Base-by-base conservation (phyloP, 148 eudicot genomes). In the Rhododendron simsii region DNA sequence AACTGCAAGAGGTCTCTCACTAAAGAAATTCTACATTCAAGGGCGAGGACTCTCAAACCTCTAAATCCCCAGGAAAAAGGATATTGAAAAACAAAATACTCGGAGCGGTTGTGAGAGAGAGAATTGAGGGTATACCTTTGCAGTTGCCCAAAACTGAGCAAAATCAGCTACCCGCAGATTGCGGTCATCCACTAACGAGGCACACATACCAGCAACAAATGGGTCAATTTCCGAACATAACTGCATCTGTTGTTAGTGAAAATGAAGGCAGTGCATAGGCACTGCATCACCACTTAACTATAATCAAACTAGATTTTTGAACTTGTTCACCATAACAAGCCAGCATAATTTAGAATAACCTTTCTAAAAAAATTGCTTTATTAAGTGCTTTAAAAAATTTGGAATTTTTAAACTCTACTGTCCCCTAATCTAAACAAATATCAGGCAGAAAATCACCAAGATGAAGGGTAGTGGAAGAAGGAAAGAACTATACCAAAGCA, bases 151-250 rank as follows among this genome's bases (percentile, higher is more conserved):
- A 97, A 97, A 97, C 92, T 97, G 99, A 97, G 98, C 96, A 97
- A 95, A 97, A 91, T 97, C 99, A 94, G 99, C 99, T 92, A 97
- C 98, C 99, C 99, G 99, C 99, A 97, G 99, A 97, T 97, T 97
- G 99, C 99, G 99, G 99, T 97, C 99, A 97, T 97, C 99, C 99
- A 97, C 99, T 97, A 97, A 94, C 89, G 95, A 96, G 87, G 98
- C 94, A 96, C 93, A 96, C 92, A 94, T 93, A 97, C 94, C 98
- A 96, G 95, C 98, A 89, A 92, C 94, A 97, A 95, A 93, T 90
- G 93, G 94, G 96, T 97, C 96, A 97, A 97, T 97, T 89, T 90
- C 94, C 98, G 92, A 94, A 91, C 88, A 92, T 85, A 95, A 95
- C 99, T 93, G 99, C 98, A 97, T 93, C 93, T 90, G 95, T 92